Base-by-base conservation (phyloP, 225 moss, liverwort and hornwort genomes). In the Sphagnum tenellum region DNA sequence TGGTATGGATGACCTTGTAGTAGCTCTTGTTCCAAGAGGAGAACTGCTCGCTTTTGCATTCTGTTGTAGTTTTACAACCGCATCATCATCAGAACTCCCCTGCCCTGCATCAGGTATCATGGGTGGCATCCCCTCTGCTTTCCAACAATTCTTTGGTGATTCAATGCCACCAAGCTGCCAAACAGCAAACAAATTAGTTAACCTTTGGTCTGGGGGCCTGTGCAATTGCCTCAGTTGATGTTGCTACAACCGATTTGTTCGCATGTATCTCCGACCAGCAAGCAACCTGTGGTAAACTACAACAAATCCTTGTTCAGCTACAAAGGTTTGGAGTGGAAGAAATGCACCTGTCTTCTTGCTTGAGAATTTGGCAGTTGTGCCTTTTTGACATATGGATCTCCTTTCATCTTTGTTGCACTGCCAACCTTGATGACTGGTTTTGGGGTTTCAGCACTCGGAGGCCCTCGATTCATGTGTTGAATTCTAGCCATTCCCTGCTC, bases 371-470 rank as follows among this genome's bases (percentile, higher is more conserved):
- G 84, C 11, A 79, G 29, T 29, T 29, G 86, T 12, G 72, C 81
- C 53, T 80, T 81, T 72, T 73, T 86, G 2, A 51, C 4, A n/a
- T 60, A 68, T 45, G 77, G 73, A 66, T 92, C 91, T 52, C 80
- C 70, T 72, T 79, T 86, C 2, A 77, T 69, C 72, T 77, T 89
- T 50, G 77, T 65, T 47, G 86, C 83, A 69, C 79, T 91, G 57
- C 78, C 84, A 0, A 87, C 65, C 69, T 86, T 89, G 13, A 59
- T 72, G 2, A 85, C 83, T 64, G 94, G 88, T 61, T 85, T 74
- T 57, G 82, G 89, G 67, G 79, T 89, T 68, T 95, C 94, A 13
- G 82, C 75, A 64, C 74, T 74, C 56, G 78, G 79, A 64, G 76
- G 75, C 50, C 67, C 75, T 5, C 89, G 89, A 44, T 9, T 52